These are phyloP conservation scores for Colletotrichum acutatum DNA, from an alignment of 2,329 filamentous ascomycete species.

Conservation along the genomic window DNA sequence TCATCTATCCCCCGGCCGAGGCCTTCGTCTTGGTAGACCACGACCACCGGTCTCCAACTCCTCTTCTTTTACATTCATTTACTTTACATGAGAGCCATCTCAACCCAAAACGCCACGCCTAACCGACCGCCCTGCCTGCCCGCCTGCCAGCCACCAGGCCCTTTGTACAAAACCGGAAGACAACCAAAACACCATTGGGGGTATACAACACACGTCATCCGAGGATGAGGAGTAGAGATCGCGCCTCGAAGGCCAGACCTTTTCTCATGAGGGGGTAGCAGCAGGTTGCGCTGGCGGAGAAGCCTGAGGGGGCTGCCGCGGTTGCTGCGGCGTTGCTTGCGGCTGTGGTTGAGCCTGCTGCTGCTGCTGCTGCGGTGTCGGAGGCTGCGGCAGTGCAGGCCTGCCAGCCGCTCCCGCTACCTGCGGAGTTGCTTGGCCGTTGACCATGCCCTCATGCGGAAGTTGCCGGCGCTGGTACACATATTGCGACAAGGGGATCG, in stretches of 20 bases:
- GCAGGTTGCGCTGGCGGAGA: conserved; percentile 19
- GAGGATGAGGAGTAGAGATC: conserved; percentile 27
- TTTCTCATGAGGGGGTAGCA: conserved; percentile 16
- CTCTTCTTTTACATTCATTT: conserved; percentile 25
- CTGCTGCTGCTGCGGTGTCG: conserved; percentile 39
- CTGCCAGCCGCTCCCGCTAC: conserved; percentile 28
- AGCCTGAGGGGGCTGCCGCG: conserved; percentile 28
- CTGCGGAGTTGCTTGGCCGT: conserved; percentile 30
- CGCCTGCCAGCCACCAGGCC: conserved; percentile 26
- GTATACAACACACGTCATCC: conserved; percentile 35
- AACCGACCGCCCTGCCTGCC: conserved; percentile 30
- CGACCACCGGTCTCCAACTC: conserved; percentile 9
- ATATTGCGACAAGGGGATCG: conserved; percentile 61
- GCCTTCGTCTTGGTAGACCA: conserved; percentile 4
- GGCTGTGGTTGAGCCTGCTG: conserved; percentile 37
- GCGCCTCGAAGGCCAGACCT: not conserved
- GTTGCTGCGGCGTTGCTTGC: conserved; percentile 37
- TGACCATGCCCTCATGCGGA: conserved; percentile 39
- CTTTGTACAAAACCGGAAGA: conserved; percentile 29
- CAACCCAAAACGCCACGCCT: conserved; percentile 33
- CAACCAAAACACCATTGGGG: conserved; percentile 31
- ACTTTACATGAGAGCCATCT: conserved; percentile 30
- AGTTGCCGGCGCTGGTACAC: conserved; percentile 52
- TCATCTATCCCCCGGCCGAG: conserved; percentile 17
- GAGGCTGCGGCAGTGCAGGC: conserved; percentile 37